These are phyloP conservation scores for Wickerhamiella sergipiensis DNA, from an alignment of 805 yeast genomes.

Conservation along the genomic window DNA sequence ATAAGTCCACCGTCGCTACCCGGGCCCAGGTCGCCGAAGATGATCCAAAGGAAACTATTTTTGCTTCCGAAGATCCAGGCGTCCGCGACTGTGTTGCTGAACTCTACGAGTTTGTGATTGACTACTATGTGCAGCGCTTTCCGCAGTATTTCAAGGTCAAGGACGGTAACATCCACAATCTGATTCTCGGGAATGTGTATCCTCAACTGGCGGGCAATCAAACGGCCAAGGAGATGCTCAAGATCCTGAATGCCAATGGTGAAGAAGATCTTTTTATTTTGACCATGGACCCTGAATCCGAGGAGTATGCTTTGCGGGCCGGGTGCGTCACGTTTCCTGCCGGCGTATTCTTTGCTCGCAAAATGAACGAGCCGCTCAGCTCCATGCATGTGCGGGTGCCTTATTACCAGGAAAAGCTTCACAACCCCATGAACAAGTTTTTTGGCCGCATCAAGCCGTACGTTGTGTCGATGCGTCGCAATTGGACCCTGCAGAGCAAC, in stretches of 20 bases:
- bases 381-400: conserved; percentile 64
- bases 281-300: conserved; percentile 10
- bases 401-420: conserved; percentile 41
- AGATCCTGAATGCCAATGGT: conserved; percentile 23
- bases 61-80: neutral
- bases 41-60: neutral
- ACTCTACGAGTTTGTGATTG: conserved; percentile 32
- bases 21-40: neutral
- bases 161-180: conserved; percentile 14
- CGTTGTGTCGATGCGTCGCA: neutral
- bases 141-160: conserved; percentile 36
- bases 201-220: conserved; percentile 11
- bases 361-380: conserved; percentile 41
- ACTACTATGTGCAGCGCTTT: conserved; percentile 33
- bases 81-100: conserved; percentile 26
- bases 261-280: conserved; percentile 53
- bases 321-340: conserved; percentile 53
- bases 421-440: conserved; percentile 51
- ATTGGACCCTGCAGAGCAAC: conserved; percentile 30
- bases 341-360: conserved; percentile 53
- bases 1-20: neutral
- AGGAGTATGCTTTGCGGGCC: conserved; percentile 37
- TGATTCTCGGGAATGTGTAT: conserved; percentile 7
- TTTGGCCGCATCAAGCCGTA: conserved; percentile 28
- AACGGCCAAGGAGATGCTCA: conserved; percentile 8